These are phyloP conservation scores for Phytopythium sindhum DNA, from an alignment of 352 stramenopile genomes.

Conservation along the genomic window DNA sequence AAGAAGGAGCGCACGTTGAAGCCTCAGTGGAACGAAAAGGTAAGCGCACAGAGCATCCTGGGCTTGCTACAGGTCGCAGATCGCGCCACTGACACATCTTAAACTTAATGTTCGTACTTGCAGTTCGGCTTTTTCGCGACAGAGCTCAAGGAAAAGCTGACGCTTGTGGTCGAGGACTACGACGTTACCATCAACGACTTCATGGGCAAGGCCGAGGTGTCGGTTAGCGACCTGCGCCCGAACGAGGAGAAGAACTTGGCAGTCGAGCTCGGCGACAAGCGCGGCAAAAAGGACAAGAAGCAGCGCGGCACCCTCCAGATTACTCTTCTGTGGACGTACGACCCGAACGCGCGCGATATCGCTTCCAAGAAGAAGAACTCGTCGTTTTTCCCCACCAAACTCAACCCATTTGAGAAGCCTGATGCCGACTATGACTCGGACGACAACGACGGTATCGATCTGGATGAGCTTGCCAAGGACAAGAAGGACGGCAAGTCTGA, in stretches of 20 bases:
- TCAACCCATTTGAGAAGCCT: conserved; percentile 46
- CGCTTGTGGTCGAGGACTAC: conserved; percentile 65
- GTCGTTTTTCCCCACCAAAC: conserved; percentile 42
- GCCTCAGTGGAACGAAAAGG: conserved; percentile 77
- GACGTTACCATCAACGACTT: conserved; percentile 81
- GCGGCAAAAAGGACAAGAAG: conserved; percentile 65
- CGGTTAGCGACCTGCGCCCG: conserved; percentile 45
- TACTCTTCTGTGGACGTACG: conserved; percentile 59
- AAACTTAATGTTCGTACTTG: not conserved
- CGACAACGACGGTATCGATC: conserved; percentile 63
- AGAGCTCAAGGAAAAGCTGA: conserved; percentile 48
- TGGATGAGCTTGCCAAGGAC: conserved; percentile 40
- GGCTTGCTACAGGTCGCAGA: not conserved
- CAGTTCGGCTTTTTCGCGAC: conserved; percentile 64
- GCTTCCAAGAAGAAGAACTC: conserved; percentile 71
- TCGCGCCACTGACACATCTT: not conserved
- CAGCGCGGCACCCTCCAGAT: conserved; percentile 50
- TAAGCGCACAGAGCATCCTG: not conserved
- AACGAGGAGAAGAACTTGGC: conserved; percentile 55
- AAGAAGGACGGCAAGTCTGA: conserved; percentile 62
- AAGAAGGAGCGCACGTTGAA: conserved; percentile 72
- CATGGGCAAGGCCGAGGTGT: conserved; percentile 64
- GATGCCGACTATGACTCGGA: conserved; percentile 75
- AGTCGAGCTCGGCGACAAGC: conserved; percentile 58
- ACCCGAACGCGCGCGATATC: conserved; percentile 45